phyloP scores from a whole-genome alignment of 2,329 filamentous ascomycete genomes.

The Lecanoromycetidae sp. region DNA sequence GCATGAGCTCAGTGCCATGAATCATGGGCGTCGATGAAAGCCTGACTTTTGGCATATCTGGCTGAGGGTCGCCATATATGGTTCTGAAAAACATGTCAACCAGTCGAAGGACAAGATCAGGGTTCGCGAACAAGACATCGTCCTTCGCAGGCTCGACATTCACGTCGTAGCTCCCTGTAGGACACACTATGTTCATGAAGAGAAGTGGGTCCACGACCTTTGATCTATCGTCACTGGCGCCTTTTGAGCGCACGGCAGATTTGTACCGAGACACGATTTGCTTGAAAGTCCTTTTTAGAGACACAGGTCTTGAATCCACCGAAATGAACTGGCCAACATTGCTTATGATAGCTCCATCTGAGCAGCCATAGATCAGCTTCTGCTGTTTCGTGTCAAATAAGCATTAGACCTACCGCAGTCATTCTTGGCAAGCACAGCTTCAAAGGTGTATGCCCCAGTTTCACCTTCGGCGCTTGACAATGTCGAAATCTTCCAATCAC shows the following conservation, averaged over 20 bases:
- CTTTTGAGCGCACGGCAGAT: slow-evolving; percentile 33
- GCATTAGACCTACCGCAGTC: slow-evolving; percentile 21
- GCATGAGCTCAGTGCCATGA: slow-evolving; percentile 13
- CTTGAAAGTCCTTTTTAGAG: slow-evolving; percentile 33
- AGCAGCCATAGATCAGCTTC: slow-evolving; percentile 2
- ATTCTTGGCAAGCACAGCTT: slow-evolving; percentile 36
- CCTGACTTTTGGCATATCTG: neutral
- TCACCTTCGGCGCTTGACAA: slow-evolving; percentile 6
- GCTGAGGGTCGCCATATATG: slow-evolving; percentile 25
- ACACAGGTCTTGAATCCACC: slow-evolving; percentile 46
- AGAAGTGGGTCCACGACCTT: slow-evolving; percentile 42
- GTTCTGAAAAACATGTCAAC: slow-evolving; percentile 35
- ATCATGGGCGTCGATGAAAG: neutral
- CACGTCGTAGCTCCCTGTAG: slow-evolving; percentile 44
- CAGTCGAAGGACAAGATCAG: slow-evolving; percentile 30
- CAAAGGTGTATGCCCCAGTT: slow-evolving; percentile 27
- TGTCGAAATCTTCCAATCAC: slow-evolving; percentile 23
- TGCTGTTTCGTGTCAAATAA: neutral
- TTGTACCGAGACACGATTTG: slow-evolving; percentile 42
- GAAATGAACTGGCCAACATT: slow-evolving; percentile 40
- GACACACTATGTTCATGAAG: slow-evolving; percentile 43
- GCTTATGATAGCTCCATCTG: slow-evolving; percentile 29
- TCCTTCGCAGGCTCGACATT: slow-evolving; percentile 55
- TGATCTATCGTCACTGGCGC: slow-evolving; percentile 13
- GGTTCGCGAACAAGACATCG: slow-evolving; percentile 46